phyloP scores from a whole-genome alignment of 1,284 basidiomycete species.

The Takashimella tepidaria region DNA sequence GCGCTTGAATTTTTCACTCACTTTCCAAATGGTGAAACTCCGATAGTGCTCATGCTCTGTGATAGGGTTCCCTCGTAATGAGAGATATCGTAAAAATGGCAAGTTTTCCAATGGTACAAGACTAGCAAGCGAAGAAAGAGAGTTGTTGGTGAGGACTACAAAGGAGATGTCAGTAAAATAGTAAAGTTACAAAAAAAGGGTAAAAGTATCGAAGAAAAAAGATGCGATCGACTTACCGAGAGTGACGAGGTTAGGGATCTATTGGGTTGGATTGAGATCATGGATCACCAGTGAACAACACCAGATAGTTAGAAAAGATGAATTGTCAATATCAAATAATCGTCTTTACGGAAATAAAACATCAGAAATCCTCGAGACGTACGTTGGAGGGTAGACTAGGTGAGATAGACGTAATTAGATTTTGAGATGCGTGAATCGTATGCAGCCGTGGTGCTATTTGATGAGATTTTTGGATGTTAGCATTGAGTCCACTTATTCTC shows the following conservation, averaged over 20 bases:
- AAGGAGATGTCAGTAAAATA: slow-evolving; percentile 1
- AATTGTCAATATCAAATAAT: too few species aligned
- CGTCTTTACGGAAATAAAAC: too few species aligned
- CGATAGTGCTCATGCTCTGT: slow-evolving; percentile 92
- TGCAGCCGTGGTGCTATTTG: slow-evolving; percentile 73
- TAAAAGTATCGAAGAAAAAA: not conserved
- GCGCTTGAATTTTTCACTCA: slow-evolving; percentile 51
- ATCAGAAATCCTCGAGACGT: slow-evolving; percentile 14
- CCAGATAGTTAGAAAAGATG: too few species aligned
- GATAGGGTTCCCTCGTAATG: slow-evolving; percentile 85
- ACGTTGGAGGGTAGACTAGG: slow-evolving; percentile 44
- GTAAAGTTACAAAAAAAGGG: not conserved
- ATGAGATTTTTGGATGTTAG: slow-evolving; percentile 16
- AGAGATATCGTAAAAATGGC: slow-evolving; percentile 71
- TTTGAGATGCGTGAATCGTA: slow-evolving; percentile 92
- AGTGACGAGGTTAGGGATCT: slow-evolving; percentile 48
- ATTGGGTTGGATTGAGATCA: slow-evolving; percentile 59
- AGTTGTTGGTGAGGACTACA: slow-evolving; percentile 44
- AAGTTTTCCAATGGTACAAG: slow-evolving; percentile 76
- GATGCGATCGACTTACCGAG: slow-evolving; percentile 29
- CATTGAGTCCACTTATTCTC: too few species aligned
- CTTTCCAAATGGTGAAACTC: slow-evolving; percentile 67
- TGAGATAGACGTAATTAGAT: slow-evolving; percentile 80
- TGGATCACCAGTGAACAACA: too few species aligned
- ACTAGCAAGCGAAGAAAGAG: slow-evolving; percentile 71